Percentiles rank a stretch among this genome's conserved stretches.
Evolutionary conservation across 352 stramenopile genomes (phyloP).

Genomic region (Elongisporangium prolatum): DNA sequence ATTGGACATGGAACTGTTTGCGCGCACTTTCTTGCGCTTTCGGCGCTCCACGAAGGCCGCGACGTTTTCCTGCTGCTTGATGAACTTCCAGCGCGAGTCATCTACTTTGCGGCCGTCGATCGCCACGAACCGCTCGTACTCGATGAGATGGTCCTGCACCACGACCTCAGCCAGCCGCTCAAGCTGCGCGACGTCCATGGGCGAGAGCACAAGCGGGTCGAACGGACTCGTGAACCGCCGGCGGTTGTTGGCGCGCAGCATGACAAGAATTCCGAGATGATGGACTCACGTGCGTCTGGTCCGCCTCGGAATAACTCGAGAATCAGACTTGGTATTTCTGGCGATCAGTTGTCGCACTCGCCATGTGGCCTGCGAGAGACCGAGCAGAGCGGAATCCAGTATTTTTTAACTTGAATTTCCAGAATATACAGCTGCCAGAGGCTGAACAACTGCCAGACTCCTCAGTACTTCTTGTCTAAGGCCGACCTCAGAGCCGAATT

Average conservation of each 20-base stretch:
- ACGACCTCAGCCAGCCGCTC: conserved; percentile 33
- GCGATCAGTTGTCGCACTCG: background rate
- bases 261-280: background rate
- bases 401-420: background rate
- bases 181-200: conserved; percentile 34
- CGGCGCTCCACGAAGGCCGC: background rate
- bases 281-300: background rate
- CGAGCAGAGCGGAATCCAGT: background rate
- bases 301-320: background rate
- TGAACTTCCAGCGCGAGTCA: conserved; percentile 21
- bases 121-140: conserved; percentile 16
- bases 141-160: conserved; percentile 25
- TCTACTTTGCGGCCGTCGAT: conserved; percentile 21
- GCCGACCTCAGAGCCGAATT: too few species aligned
- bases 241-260: background rate
- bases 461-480: too few species aligned
- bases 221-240: conserved; percentile 43
- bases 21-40: background rate
- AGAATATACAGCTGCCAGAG: background rate
- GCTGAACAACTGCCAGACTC: background rate
- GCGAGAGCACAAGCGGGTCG: conserved; percentile 25
- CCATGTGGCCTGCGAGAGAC: background rate
- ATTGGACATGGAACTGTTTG: background rate
- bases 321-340: background rate
- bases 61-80: conserved; percentile 17